Evolutionary conservation across 1,139 yeast genomes (phyloP).

Genomic region (Schizosaccharomyces versatilis): DNA sequence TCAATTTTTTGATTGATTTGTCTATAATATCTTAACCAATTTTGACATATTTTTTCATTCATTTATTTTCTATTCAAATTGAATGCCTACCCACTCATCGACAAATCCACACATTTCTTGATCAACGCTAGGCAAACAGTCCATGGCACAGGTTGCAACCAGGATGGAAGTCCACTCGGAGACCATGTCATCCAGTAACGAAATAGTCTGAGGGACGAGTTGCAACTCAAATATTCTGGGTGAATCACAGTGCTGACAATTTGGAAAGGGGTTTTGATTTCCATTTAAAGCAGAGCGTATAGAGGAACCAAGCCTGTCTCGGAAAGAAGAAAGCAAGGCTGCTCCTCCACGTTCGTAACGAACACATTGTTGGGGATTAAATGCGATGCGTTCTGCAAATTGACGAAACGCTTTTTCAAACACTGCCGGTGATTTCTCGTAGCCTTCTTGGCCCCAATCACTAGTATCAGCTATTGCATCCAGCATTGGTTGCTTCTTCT

Average conservation of each 20-base stretch:
- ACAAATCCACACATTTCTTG: constrained; percentile 51
- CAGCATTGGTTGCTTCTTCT: background rate
- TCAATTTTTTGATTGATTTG: too few relatives aligned
- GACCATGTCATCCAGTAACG: constrained; percentile 42
- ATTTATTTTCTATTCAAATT: constrained; percentile 42
- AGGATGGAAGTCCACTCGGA: constrained; percentile 84
- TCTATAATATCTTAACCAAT: too few relatives aligned
- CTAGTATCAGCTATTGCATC: constrained; percentile 9
- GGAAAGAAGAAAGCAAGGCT: constrained; percentile 52
- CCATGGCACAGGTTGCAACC: constrained; percentile 60
- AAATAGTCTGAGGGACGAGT: constrained; percentile 78
- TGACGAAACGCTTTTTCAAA: constrained; percentile 53
- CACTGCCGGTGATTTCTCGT: constrained; percentile 7
- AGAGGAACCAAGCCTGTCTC: constrained; percentile 29
- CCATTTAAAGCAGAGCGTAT: constrained; percentile 14
- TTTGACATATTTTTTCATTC: too few relatives aligned
- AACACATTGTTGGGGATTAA: constrained; percentile 68
- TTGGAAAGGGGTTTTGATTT: constrained; percentile 26
- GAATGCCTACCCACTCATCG: constrained; percentile 84
- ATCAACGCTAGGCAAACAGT: constrained; percentile 38
- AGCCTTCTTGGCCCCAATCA: constrained; percentile 11
- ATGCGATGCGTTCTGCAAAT: constrained; percentile 49
- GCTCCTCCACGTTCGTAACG: constrained; percentile 47
- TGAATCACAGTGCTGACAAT: constrained; percentile 21
- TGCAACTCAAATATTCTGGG: constrained; percentile 59